Conservation (phyloP, 768 basidiomycete species). For the Rubroboletus pulcherrimus region DNA sequence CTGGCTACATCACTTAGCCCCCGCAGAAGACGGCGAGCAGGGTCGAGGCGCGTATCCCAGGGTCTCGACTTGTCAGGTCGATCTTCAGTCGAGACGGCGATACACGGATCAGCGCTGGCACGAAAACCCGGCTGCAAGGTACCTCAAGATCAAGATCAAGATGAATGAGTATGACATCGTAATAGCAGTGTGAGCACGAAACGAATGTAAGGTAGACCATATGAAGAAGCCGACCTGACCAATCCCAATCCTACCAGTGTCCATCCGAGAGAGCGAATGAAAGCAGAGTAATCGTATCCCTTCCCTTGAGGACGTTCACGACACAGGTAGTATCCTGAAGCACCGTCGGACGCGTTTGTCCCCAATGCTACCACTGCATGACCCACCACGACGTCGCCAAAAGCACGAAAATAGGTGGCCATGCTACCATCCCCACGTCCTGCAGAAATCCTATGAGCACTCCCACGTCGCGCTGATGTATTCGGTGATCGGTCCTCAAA, state of each 20-base stretch:
- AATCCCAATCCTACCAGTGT: neutral
- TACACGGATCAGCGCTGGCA: slow-evolving; percentile 1
- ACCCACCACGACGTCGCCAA: slow-evolving; percentile 34
- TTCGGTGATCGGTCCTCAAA: slow-evolving; percentile 6
- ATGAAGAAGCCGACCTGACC: neutral
- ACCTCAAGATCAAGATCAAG: neutral
- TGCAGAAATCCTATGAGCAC: slow-evolving; percentile 27
- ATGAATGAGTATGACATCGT: neutral
- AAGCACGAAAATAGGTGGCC: slow-evolving; percentile 35
- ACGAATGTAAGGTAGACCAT: neutral
- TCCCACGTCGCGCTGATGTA: slow-evolving; percentile 19
- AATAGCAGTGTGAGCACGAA: neutral
- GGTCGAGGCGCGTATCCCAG: neutral
- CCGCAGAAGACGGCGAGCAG: neutral
- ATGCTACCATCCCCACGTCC: slow-evolving; percentile 35
- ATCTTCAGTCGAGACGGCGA: neutral
- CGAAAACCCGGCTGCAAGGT: neutral
- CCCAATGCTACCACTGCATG: slow-evolving; percentile 19
- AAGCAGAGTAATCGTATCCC: neutral
- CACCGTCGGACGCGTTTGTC: neutral
- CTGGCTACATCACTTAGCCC: neutral
- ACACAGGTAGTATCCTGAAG: neutral
- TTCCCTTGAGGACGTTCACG: neutral
- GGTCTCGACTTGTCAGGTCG: neutral
- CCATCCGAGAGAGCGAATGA: neutral